Conservation (phyloP, 2,329 filamentous ascomycete species). For the Aspergillus alliaceus region DNA sequence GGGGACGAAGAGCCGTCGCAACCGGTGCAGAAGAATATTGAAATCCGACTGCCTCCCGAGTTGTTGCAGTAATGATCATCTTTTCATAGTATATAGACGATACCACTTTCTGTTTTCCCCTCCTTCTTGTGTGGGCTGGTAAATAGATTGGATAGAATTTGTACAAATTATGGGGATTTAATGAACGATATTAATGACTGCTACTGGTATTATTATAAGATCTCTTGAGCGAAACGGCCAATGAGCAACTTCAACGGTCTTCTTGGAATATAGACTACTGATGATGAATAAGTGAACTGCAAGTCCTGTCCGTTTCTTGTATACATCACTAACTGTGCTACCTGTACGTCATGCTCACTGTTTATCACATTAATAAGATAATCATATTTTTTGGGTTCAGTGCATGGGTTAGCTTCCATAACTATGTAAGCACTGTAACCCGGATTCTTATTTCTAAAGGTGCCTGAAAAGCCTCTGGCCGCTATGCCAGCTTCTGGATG, state of each 20-base stretch:
- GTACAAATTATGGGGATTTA: background rate
- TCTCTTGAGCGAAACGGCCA: background rate
- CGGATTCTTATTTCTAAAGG: background rate
- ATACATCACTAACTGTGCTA: background rate
- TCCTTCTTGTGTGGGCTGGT: background rate
- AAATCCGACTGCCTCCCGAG: conserved; percentile 27
- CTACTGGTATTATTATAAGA: background rate
- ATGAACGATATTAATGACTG: background rate
- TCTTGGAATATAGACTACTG: no score
- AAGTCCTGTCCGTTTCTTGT: background rate
- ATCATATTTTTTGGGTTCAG: background rate
- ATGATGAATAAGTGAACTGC: no score
- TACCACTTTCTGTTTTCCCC: background rate
- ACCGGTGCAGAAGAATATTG: conserved; percentile 16
- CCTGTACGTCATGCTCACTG: background rate
- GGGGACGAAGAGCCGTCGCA: conserved; percentile 7
- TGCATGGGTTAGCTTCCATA: background rate
- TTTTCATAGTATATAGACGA: background rate
- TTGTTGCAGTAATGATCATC: conserved; percentile 21
- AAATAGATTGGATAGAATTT: background rate
- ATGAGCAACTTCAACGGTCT: no score
- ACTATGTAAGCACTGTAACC: background rate
- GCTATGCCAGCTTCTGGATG: background rate
- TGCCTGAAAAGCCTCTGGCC: background rate
- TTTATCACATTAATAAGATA: background rate